Percentiles rank a stretch among this genome's conserved stretches.
These are phyloP conservation scores for Colletotrichum incanum DNA, from an alignment of 2,329 filamentous ascomycete genomes.

Conservation along the genomic window DNA sequence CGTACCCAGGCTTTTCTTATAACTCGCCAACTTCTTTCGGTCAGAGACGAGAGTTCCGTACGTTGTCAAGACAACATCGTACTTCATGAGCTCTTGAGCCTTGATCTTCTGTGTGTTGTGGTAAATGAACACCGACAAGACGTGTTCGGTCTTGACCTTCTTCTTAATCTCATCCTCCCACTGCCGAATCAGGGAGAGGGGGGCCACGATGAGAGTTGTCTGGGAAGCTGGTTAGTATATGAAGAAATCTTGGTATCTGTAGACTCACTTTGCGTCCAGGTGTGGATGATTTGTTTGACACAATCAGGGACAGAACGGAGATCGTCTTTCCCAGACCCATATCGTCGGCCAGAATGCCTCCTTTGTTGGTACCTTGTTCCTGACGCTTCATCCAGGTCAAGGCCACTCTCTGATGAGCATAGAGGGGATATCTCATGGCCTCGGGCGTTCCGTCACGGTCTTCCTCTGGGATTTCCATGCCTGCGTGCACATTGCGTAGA, in stretches of 20 bases:
- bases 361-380: constrained; percentile 82
- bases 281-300: constrained; percentile 75
- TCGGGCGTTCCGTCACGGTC: constrained; percentile 79
- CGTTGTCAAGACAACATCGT: constrained; percentile 85
- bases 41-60: constrained; percentile 81
- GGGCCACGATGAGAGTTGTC: constrained; percentile 88
- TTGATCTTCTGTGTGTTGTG: constrained; percentile 72
- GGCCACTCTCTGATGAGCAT: constrained; percentile 87
- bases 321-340: constrained; percentile 92
- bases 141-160: constrained; percentile 74
- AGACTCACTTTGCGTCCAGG: constrained; percentile 48
- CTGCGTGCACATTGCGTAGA: constrained; percentile 81
- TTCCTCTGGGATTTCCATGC: constrained; percentile 74
- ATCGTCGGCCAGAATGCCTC: constrained; percentile 84
- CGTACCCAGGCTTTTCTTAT: constrained; percentile 60
- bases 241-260: not conserved
- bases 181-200: constrained; percentile 84
- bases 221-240: constrained; percentile 50
- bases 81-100: constrained; percentile 74
- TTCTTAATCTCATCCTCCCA: constrained; percentile 86
- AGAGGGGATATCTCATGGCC: constrained; percentile 78
- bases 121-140: constrained; percentile 77
- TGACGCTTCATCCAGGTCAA: constrained; percentile 83
- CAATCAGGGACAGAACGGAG: constrained; percentile 84
- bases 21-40: constrained; percentile 68